These are phyloP conservation scores for Candida ipomoeae DNA, from an alignment of 805 yeast species.

Conservation along the genomic window DNA sequence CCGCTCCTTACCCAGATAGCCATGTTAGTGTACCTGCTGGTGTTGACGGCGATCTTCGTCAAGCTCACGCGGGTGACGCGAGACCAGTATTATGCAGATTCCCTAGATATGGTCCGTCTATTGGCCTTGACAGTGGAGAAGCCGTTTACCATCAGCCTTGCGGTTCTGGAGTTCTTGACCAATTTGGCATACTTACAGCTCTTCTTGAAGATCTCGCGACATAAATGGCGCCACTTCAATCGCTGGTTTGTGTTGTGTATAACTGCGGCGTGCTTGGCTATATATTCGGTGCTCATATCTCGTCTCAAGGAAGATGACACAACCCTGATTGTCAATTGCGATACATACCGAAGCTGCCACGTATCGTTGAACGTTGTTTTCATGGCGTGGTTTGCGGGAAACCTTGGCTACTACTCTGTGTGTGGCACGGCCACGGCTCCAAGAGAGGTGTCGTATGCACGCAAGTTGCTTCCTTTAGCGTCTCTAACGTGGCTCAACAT, in stretches of 20 bases:
- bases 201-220: conserved; percentile 23
- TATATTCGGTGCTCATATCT: conserved; percentile 7
- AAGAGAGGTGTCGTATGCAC: conserved; percentile 42
- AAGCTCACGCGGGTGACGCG: conserved; percentile 44
- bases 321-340: conserved; percentile 6
- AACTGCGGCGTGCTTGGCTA: conserved; percentile 16
- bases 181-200: conserved; percentile 57
- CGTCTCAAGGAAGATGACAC: conserved; percentile 13
- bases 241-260: conserved; percentile 19
- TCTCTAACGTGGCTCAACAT: conserved; percentile 39
- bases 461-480: conserved; percentile 47
- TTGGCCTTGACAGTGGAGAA: conserved; percentile 35
- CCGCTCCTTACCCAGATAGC: conserved; percentile 57
- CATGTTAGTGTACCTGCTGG: conserved; percentile 52
- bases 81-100: conserved; percentile 48
- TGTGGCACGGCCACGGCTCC: conserved; percentile 28
- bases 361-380: conserved; percentile 24
- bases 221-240: conserved; percentile 21
- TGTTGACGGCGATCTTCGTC: conserved; percentile 48
- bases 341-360: conserved; percentile 1
- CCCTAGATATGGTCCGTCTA: conserved; percentile 48
- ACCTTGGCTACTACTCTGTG: conserved; percentile 37
- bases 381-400: conserved; percentile 27
- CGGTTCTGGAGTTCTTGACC: conserved; percentile 42
- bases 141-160: conserved; percentile 34